Evolutionary conservation across 305 asterid species (phyloP), one percentile per base, ranked within the genome.

Genomic region (Fraxinus sp.): DNA sequence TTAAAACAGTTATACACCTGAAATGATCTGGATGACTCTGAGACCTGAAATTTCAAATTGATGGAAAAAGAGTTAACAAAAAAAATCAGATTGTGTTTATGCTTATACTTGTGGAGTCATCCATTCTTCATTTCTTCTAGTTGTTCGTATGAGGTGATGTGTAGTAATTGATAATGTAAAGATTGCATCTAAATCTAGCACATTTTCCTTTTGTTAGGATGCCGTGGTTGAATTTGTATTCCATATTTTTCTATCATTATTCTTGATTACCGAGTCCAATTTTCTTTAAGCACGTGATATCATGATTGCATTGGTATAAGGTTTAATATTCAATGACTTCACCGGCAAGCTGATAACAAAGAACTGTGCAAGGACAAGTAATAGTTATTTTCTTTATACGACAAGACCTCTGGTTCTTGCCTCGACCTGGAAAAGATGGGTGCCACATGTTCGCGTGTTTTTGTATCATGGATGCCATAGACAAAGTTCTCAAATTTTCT

Each of bases 391-490:
- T 13, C 33, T 24, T 52, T 70, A 26, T 78, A 37, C 74, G 35
- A 59, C 36, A 10, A 68, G 37, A 78, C 1, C 14, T 52, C 55
- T 84, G 26, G 7, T 70, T 13, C 20, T 28, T 30, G 22, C 75
- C 37, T 57, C 78, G 24, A 46, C 70, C 85, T 20, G 39, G 77
- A 52, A 73, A 52, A 78, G 75, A 70, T 55, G 30, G 52, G 39
- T 74, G 52, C 81, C 73, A 24, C 22, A 18, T 32, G 39, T 79
- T 49, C 36, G 74, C 46, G 30, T 70, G 70, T 75, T 66, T 30
- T 44, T 49, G 39, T 1, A 18, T 11, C 80, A 82, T 37, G 84
- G 49, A 5, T 74, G 59, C 39, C 71, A 66, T 76, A 7, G 76
- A 39, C 68, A 74, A 20, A 10, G 11, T 78, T 79, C 16, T 59